Conservation (phyloP, 1,284 basidiomycete species). For the Trametes pubescens region DNA sequence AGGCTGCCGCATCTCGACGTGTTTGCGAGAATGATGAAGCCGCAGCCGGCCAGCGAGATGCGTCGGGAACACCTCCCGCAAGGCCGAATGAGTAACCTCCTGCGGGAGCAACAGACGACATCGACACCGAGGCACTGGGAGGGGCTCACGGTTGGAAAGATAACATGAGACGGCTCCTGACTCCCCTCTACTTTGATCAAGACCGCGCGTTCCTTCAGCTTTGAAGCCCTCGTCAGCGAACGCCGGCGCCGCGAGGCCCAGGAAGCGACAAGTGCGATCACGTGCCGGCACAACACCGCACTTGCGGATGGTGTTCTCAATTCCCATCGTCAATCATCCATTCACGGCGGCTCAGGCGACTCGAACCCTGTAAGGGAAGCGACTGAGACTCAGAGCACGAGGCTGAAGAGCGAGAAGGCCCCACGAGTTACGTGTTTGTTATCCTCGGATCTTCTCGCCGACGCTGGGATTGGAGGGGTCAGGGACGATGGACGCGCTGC, state of each 20-base stretch:
- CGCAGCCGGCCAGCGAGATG: too few species aligned
- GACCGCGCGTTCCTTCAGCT: slow-evolving; percentile 9
- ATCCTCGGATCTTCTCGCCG: too few species aligned
- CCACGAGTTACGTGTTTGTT: too few species aligned
- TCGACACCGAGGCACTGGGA: background rate
- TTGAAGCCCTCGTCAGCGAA: slow-evolving; percentile 1
- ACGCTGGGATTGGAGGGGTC: background rate
- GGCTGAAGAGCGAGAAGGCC: too few species aligned
- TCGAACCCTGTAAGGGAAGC: background rate
- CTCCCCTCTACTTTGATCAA: background rate
- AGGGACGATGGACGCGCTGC: slow-evolving; percentile 1
- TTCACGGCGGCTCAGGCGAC: too few species aligned
- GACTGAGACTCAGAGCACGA: background rate
- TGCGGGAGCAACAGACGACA: too few species aligned
- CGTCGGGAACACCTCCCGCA: too few species aligned
- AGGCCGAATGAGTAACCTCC: too few species aligned
- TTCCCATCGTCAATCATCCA: background rate
- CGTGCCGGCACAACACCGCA: slow-evolving; percentile 10
- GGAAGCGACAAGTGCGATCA: slow-evolving; percentile 8
- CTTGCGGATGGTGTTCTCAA: background rate
- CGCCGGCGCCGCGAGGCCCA: slow-evolving; percentile 6
- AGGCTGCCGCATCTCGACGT: too few species aligned
- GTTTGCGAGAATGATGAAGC: too few species aligned
- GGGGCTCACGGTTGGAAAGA: too few species aligned
- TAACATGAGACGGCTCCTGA: background rate